Percentiles rank a stretch among this genome's conserved stretches.
phyloP scores from a whole-genome alignment of 2,329 filamentous ascomycete genomes.

The Helicocarpus griseus region DNA sequence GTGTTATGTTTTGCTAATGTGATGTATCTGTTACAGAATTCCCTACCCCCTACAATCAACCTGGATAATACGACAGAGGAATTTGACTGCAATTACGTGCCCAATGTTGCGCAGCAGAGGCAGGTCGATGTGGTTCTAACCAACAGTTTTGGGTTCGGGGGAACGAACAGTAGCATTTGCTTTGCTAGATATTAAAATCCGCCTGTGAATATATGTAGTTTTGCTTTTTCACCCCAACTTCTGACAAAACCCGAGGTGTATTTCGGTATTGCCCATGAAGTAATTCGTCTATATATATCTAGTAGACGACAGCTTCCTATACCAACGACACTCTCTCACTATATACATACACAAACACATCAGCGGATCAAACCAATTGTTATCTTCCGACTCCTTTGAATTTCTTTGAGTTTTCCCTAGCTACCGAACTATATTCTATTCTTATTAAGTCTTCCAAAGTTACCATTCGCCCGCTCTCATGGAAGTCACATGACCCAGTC shows the following conservation, averaged over 20 bases:
- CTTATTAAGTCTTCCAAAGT: too few relatives aligned
- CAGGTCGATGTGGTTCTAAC: slow-evolving; percentile 66
- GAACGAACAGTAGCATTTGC: slow-evolving; percentile 84
- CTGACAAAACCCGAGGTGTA: too few relatives aligned
- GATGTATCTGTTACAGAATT: slow-evolving; percentile 49
- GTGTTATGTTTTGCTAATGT: background rate
- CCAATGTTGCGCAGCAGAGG: slow-evolving; percentile 59
- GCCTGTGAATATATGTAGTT: slow-evolving; percentile 3
- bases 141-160: slow-evolving; percentile 97
- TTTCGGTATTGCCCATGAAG: too few relatives aligned
- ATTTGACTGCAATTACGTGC: slow-evolving; percentile 78
- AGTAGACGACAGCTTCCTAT: too few relatives aligned
- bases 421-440: too few relatives aligned
- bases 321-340: too few relatives aligned
- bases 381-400: too few relatives aligned
- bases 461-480: too few relatives aligned
- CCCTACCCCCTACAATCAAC: slow-evolving; percentile 80
- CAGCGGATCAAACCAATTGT: too few relatives aligned
- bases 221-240: background rate
- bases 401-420: too few relatives aligned
- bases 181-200: slow-evolving; percentile 39
- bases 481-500: background rate
- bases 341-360: too few relatives aligned
- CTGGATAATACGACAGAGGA: slow-evolving; percentile 55
- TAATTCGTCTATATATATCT: too few relatives aligned